Evolutionary conservation across 179 eudicot genomes (phyloP).

Genomic region (Spinacia oleracea): DNA sequence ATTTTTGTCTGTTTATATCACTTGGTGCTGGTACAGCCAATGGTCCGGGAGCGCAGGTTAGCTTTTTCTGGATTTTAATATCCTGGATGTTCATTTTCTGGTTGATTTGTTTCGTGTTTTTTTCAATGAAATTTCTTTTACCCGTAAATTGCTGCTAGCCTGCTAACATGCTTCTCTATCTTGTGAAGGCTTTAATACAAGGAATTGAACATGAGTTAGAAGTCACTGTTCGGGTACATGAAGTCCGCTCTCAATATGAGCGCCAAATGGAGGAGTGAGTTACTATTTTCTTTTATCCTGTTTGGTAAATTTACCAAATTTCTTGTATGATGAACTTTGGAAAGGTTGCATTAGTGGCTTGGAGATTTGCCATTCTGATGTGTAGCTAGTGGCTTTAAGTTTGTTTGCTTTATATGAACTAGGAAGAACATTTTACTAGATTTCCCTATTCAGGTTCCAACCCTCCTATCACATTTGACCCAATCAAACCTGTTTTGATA

Average conservation of each 20-base stretch:
- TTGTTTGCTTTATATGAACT: neutral
- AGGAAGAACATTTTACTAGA: neutral
- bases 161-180: conserved; percentile 27
- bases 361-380: neutral
- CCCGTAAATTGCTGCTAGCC: conserved; percentile 16
- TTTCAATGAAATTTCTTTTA: neutral
- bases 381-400: neutral
- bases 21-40: conserved; percentile 49
- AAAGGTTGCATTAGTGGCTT: neutral
- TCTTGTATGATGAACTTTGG: neutral
- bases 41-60: conserved; percentile 80
- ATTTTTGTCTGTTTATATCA: neutral
- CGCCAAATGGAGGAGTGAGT: conserved; percentile 97
- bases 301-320: neutral
- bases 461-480: neutral
- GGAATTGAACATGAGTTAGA: conserved; percentile 95
- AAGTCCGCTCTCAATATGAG: conserved; percentile 93
- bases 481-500: neutral
- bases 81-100: neutral
- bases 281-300: neutral
- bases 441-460: neutral
- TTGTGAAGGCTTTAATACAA: conserved; percentile 73
- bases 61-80: neutral
- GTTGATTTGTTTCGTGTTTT: neutral
- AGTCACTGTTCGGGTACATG: conserved; percentile 84